Percentiles rank a stretch among this genome's conserved stretches.
Conservation (phyloP, 1,139 yeast species). For the Yamadazyma triangularis region DNA sequence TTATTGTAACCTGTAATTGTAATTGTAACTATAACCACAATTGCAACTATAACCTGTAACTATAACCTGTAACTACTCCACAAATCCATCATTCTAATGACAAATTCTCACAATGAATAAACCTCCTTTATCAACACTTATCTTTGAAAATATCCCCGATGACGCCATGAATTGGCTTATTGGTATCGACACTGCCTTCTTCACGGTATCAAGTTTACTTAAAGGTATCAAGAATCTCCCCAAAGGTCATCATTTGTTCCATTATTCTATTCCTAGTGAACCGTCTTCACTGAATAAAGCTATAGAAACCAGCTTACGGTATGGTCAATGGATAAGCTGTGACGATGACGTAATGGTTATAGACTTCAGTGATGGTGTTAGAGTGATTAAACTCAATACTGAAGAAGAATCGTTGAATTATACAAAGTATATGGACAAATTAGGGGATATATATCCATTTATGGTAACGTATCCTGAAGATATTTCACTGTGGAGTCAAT, state of each 20-base stretch:
- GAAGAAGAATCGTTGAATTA: conserved; percentile 20
- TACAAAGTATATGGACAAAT: conserved; percentile 8
- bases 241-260: conserved; percentile 24
- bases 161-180: conserved; percentile 17
- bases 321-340: conserved; percentile 25
- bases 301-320: conserved; percentile 14
- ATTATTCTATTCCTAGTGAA: conserved; percentile 18
- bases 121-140: conserved; percentile 23
- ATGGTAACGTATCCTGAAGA: conserved; percentile 23
- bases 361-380: not conserved
- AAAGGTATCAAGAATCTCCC: conserved; percentile 26
- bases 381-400: not conserved
- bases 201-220: conserved; percentile 16
- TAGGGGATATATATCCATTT: conserved; percentile 19
- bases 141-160: conserved; percentile 14
- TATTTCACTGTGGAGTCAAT: conserved; percentile 13
- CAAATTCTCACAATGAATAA: conserved; percentile 9
- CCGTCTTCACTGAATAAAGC: conserved; percentile 3
- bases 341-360: conserved; percentile 15
- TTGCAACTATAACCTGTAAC: too few relatives aligned
- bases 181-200: conserved; percentile 28
- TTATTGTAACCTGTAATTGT: too few relatives aligned
- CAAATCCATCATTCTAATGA: too few relatives aligned
- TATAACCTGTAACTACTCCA: too few relatives aligned
- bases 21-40: too few relatives aligned